Evolutionary conservation across 2,329 filamentous ascomycete species (phyloP).

Genomic region (Bipolaris bicolor): DNA sequence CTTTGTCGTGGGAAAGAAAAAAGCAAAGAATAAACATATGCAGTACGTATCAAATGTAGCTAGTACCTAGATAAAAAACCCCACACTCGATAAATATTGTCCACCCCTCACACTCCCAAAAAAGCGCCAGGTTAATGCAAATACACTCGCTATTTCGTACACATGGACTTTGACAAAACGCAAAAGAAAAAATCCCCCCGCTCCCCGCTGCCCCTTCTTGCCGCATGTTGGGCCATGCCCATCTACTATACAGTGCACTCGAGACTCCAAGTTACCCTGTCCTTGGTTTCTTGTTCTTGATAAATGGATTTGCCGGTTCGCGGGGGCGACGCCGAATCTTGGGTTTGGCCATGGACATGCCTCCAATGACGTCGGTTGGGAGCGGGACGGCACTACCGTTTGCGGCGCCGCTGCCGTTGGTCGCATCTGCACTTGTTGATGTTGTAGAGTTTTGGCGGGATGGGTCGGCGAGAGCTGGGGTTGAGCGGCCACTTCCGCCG

Average conservation of each 20-base stretch:
- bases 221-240: too few relatives aligned
- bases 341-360: slow-evolving; percentile 37
- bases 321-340: slow-evolving; percentile 42
- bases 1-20: too few relatives aligned
- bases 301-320: slow-evolving; percentile 35
- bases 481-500: slow-evolving; percentile 36
- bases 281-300: slow-evolving; percentile 37
- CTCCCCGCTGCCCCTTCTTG: neutral
- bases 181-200: neutral
- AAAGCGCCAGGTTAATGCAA: too few relatives aligned
- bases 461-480: slow-evolving; percentile 28
- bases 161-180: too few relatives aligned
- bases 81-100: too few relatives aligned
- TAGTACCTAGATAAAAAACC: too few relatives aligned
- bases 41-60: too few relatives aligned
- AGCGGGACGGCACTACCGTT: slow-evolving; percentile 7
- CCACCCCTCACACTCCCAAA: too few relatives aligned
- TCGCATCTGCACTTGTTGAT: slow-evolving; percentile 15
- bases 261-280: slow-evolving; percentile 19
- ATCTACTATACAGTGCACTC: neutral
- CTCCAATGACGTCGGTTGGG: slow-evolving; percentile 26
- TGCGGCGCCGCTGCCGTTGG: slow-evolving; percentile 7
- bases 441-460: slow-evolving; percentile 25
- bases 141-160: too few relatives aligned
- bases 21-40: too few relatives aligned